A percentile compares a stretch with the other conserved stretches of the same genome.
These are phyloP conservation scores for Geotrichum macrosporum DNA, from an alignment of 1,139 yeast species.

Conservation along the genomic window DNA sequence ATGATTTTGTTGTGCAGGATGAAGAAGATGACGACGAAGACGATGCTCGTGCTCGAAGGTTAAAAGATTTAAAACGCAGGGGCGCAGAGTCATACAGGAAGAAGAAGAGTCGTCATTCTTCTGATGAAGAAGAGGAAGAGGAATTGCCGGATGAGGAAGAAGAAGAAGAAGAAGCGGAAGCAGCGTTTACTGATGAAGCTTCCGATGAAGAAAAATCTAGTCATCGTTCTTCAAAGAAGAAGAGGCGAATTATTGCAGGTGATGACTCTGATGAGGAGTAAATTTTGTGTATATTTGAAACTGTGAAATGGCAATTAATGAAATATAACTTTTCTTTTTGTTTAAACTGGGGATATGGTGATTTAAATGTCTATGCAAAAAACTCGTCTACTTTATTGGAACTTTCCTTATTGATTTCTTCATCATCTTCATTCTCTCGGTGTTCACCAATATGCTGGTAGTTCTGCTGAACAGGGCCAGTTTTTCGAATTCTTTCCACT, in stretches of 20 bases:
- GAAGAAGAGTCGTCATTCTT: slow-evolving; percentile 30
- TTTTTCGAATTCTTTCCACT: slow-evolving; percentile 18
- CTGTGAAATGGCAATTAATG: no score
- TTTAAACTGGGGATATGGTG: no score
- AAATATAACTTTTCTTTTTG: no score
- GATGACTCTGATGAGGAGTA: slow-evolving; percentile 54
- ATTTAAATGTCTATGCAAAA: slow-evolving; percentile 13
- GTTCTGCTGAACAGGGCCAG: slow-evolving; percentile 1
- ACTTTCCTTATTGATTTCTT: slow-evolving; percentile 8
- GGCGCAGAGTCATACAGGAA: slow-evolving; percentile 50
- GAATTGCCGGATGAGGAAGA: no score
- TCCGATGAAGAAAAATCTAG: slow-evolving; percentile 17
- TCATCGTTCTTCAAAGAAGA: slow-evolving; percentile 23
- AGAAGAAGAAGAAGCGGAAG: slow-evolving; percentile 40
- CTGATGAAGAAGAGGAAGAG: slow-evolving; percentile 39
- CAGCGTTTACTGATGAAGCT: slow-evolving; percentile 15
- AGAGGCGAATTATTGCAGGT: slow-evolving; percentile 47
- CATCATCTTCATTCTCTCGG: no score
- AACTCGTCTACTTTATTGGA: slow-evolving; percentile 20
- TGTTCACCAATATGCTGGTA: slow-evolving; percentile 2
- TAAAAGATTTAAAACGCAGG: slow-evolving; percentile 54
- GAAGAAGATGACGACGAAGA: slow-evolving; percentile 48
- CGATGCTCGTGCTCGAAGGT: slow-evolving; percentile 57
- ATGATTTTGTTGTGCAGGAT: slow-evolving; percentile 49
- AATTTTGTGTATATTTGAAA: slow-evolving; percentile 28